Base-by-base conservation (phyloP, 1,139 yeast species). In the Yamadazyma trypodendri region DNA sequence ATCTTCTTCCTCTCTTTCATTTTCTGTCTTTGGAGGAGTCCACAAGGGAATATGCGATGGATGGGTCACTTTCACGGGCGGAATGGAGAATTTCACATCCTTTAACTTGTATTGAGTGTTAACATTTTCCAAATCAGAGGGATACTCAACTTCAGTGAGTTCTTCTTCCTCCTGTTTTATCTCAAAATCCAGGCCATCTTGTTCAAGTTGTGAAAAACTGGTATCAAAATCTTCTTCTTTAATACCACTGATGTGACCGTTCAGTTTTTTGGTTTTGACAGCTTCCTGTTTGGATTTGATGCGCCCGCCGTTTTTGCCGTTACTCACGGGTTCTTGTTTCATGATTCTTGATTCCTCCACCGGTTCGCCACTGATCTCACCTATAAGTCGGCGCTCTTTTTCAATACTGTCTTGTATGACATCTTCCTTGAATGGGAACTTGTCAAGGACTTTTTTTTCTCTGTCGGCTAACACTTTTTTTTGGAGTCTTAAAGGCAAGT, bases 1-100 rank as follows among this genome's bases (percentile, higher is more conserved):
- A 12, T 71, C 72, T 1, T 65, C 59, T 4, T 81, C 68, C 38
- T 72, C 63, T 45, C 46, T 35, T 24, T 50, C 72, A 69, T 52
- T 78, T 48, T 55, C 38, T 58, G 55, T 52, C 55, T 54, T 49
- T 57, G 75, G 54, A 9, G 72, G 63, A 58, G 81, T 51, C 90
- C 96, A 60, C 65, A 85, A 37, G 69, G 77, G 49, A 68, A 75
- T 56, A 62, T 88, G 95, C 4, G 79, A 72, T 2, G 97, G 97
- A 54, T 88, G 90, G 0, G 95, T 83, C 4, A 87, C 71, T 7
- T 77, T 60, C 20, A 83, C 84, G 9, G 72, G 70, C 1, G 88
- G 84, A 5, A 78, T 64, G 2, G 75, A 54, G 34, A 69, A 69
- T 28, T 65, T 72, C 15, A 85, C 50, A 8, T 65, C 67, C 12